These are phyloP conservation scores for Pseudogymnoascus sp. DNA, from an alignment of 2,329 filamentous ascomycete genomes.

Conservation along the genomic window DNA sequence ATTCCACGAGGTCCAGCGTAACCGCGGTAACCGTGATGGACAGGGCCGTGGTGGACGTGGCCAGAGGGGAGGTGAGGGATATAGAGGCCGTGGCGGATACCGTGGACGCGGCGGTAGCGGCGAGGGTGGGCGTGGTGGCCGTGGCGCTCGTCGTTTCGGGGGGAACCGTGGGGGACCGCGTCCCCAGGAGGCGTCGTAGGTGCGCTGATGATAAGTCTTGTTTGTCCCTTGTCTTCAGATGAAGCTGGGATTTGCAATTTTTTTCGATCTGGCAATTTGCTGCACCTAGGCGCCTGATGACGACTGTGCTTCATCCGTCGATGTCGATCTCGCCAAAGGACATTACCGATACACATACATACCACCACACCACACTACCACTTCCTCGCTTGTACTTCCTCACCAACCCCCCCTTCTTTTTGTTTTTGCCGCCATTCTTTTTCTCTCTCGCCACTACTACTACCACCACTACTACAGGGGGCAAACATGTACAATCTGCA, in stretches of 20 bases:
- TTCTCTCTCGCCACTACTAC: not conserved
- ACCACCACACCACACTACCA: not conserved
- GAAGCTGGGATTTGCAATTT: not conserved
- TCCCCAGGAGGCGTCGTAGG: slow-evolving; percentile 21
- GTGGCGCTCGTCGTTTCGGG: slow-evolving; percentile 32
- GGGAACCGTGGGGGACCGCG: slow-evolving; percentile 28
- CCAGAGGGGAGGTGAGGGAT: slow-evolving; percentile 42
- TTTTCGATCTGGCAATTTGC: not conserved
- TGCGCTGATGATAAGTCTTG: slow-evolving; percentile 2
- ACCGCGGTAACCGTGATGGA: slow-evolving; percentile 51
- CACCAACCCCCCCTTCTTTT: not conserved
- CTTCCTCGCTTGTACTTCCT: not conserved
- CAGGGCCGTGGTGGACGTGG: slow-evolving; percentile 49
- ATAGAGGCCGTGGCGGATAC: slow-evolving; percentile 43
- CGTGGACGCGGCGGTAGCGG: slow-evolving; percentile 44
- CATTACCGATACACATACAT: not conserved
- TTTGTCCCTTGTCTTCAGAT: not conserved
- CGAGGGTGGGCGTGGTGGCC: slow-evolving; percentile 42
- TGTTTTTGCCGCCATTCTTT: not conserved
- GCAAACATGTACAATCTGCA: not conserved
- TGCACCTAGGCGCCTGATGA: not conserved
- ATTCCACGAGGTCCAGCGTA: slow-evolving; percentile 63
- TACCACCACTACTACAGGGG: not conserved
- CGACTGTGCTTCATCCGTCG: not conserved
- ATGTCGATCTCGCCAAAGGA: not conserved